phyloP scores from a whole-genome alignment of 176 grass and related monocot genomes.

The Stipa capillata region DNA sequence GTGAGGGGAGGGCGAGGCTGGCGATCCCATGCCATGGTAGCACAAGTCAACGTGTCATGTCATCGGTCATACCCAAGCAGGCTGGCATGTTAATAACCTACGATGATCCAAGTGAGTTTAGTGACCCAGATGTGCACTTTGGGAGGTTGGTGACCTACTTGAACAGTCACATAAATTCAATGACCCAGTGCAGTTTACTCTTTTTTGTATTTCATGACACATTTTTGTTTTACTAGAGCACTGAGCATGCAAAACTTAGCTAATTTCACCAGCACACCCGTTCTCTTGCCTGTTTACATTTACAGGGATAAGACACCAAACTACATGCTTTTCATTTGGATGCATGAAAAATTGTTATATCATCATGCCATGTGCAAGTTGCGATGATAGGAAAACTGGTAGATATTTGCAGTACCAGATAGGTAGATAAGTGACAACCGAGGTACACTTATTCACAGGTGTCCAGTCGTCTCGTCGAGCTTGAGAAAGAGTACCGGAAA shows the following conservation, averaged over 20 bases:
- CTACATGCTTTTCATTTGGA: neutral
- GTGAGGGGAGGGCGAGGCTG: no score
- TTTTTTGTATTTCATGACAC: neutral
- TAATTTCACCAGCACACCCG: neutral
- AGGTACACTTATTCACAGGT: conserved; percentile 36
- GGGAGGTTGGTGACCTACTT: no score
- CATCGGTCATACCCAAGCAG: no score
- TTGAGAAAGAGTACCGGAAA: conserved; percentile 54
- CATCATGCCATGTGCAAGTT: neutral
- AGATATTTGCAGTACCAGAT: neutral
- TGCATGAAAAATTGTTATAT: neutral
- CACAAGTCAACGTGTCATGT: no score
- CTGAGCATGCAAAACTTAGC: neutral
- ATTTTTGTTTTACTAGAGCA: neutral
- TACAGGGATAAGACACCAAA: neutral
- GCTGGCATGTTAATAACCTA: no score
- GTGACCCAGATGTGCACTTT: no score
- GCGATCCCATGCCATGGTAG: no score
- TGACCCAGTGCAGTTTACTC: neutral
- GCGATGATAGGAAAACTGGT: neutral
- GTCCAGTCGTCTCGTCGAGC: conserved; percentile 46
- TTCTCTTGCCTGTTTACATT: neutral
- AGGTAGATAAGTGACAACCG: neutral
- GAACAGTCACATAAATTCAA: neutral
- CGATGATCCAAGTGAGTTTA: no score